A percentile compares a stretch with the other conserved stretches of the same genome.
Evolutionary conservation across 2,329 filamentous ascomycete species (phyloP).

Genomic region (Penicillium fuscoglaucum): DNA sequence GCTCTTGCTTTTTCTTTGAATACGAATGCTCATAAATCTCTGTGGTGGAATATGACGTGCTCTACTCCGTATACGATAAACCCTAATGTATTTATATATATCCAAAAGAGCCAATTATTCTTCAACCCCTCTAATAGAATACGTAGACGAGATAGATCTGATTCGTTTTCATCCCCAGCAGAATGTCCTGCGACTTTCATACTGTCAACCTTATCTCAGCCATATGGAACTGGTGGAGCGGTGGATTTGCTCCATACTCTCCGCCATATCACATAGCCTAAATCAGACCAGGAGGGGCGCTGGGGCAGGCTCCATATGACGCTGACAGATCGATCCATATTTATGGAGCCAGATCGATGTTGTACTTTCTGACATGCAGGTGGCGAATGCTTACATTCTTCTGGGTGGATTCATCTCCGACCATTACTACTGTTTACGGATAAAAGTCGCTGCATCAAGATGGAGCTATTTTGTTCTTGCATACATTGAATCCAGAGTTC

Average conservation of each 20-base stretch:
- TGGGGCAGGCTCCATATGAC: constrained; percentile 13
- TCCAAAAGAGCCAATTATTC: background rate
- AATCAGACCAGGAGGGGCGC: constrained; percentile 18
- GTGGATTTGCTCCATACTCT: constrained; percentile 14
- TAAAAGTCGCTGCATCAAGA: background rate
- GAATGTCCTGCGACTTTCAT: background rate
- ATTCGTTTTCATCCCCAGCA: too few relatives aligned
- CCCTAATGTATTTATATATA: background rate
- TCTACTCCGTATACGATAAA: background rate
- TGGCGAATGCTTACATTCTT: constrained; percentile 6
- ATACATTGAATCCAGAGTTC: too few relatives aligned
- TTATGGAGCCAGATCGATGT: constrained; percentile 5
- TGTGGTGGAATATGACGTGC: background rate
- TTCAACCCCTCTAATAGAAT: background rate
- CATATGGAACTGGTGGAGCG: constrained; percentile 23
- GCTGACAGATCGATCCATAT: constrained; percentile 7
- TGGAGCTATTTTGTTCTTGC: background rate
- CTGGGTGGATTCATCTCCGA: background rate
- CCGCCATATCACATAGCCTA: constrained; percentile 13
- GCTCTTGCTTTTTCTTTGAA: background rate
- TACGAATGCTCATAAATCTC: background rate
- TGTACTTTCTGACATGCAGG: constrained; percentile 5
- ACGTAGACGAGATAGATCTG: background rate
- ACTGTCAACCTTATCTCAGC: constrained; percentile 2
- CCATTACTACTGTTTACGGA: background rate